Percentiles rank a stretch among this genome's conserved stretches.
Conservation (phyloP, 2,329 filamentous ascomycete species). For the Lecanosticta acicola region DNA sequence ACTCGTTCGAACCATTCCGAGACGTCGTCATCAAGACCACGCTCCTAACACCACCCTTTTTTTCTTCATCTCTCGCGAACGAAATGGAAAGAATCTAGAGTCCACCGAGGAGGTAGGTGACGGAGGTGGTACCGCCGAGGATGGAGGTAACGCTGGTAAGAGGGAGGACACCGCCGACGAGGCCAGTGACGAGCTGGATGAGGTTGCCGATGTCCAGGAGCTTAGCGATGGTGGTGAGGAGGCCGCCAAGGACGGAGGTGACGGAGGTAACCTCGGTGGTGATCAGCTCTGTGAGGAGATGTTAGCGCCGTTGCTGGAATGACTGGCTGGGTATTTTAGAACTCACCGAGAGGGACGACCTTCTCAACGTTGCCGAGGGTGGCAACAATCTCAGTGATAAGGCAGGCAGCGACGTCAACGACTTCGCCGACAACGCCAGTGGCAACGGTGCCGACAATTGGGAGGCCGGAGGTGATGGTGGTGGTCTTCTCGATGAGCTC, state of each 20-base stretch:
- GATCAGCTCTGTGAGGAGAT: conserved; percentile 8
- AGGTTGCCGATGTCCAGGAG: conserved; percentile 10
- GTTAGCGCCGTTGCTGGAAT: background rate
- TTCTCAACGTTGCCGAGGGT: conserved; percentile 10
- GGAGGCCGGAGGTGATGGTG: background rate
- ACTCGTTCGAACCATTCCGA: too few species aligned
- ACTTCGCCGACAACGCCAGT: conserved; percentile 3
- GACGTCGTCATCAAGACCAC: too few species aligned
- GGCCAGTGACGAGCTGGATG: conserved; percentile 10
- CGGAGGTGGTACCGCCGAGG: background rate
- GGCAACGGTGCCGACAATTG: background rate
- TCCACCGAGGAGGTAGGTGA: background rate
- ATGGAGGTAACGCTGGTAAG: background rate
- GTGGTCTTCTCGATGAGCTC: background rate
- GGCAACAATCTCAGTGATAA: conserved; percentile 12
- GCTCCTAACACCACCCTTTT: too few species aligned
- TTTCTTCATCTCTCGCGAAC: too few species aligned
- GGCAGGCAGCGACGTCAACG: conserved; percentile 4
- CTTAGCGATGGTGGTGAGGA: conserved; percentile 12
- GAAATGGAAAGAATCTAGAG: too few species aligned
- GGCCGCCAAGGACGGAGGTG: conserved; percentile 6
- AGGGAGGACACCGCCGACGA: conserved; percentile 5
- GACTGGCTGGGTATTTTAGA: background rate
- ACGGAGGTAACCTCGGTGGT: conserved; percentile 4
- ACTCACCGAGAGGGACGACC: conserved; percentile 9